A percentile compares a stretch with the other conserved stretches of the same genome.
These are phyloP conservation scores for Dryadomyces quercus-mongolicae DNA, from an alignment of 2,329 filamentous ascomycete species.

Conservation along the genomic window DNA sequence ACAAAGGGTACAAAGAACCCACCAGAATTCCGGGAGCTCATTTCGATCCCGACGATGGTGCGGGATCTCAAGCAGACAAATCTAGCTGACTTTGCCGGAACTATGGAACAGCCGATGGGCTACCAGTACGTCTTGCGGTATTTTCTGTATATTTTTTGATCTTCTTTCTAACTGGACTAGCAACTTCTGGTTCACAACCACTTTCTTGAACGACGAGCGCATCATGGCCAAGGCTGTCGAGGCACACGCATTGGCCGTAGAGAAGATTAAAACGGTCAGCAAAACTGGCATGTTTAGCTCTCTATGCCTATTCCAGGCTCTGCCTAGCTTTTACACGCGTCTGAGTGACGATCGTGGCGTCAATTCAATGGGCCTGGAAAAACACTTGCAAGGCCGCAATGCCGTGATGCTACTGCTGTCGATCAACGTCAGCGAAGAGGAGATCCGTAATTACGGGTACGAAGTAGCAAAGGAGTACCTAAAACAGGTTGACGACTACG, in stretches of 20 bases:
- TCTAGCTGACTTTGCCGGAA: neutral
- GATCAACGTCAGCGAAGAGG: constrained; percentile 10
- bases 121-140: neutral
- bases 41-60: constrained; percentile 4
- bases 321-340: constrained; percentile 9
- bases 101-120: neutral
- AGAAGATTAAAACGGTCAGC: constrained; percentile 9
- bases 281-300: constrained; percentile 13
- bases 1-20: constrained; percentile 10
- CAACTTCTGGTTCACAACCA: constrained; percentile 23
- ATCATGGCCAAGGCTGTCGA: constrained; percentile 21
- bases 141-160: neutral
- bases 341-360: constrained; percentile 9
- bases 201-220: constrained; percentile 23
- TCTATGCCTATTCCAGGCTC: constrained; percentile 13
- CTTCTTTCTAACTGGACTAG: neutral
- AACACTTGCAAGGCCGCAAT: constrained; percentile 5
- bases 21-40: constrained; percentile 12
- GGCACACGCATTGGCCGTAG: constrained; percentile 18
- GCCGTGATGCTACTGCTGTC: constrained; percentile 12
- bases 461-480: constrained; percentile 6
- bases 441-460: constrained; percentile 12
- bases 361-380: constrained; percentile 15
- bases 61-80: constrained; percentile 1
- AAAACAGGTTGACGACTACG: constrained; percentile 9